Conservation (phyloP, 139 green algal genomes). For the Eudorina sp. region DNA sequence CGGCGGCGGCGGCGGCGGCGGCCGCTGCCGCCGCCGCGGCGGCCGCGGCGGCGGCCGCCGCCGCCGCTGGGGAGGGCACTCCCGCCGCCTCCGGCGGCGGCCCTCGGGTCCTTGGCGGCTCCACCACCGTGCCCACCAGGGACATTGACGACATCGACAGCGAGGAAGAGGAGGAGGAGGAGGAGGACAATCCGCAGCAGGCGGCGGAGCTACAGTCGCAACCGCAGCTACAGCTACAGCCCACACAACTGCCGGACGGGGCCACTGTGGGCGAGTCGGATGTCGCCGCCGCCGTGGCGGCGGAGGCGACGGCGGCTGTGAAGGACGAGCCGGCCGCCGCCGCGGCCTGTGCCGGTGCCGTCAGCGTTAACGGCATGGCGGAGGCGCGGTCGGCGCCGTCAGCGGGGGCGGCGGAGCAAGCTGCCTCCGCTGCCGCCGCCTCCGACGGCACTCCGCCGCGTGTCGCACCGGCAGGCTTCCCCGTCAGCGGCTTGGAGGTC, state of each 20-base stretch:
- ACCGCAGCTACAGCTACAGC: background rate
- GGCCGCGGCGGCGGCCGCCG: background rate
- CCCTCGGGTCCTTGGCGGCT: background rate
- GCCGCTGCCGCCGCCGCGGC: background rate
- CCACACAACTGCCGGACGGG: too few relatives aligned
- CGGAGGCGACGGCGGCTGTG: background rate
- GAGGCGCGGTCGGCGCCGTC: background rate
- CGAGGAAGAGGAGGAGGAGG: background rate
- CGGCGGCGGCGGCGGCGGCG: background rate
- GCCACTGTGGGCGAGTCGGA: too few relatives aligned
- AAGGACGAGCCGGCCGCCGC: background rate
- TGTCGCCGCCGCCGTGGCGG: constrained; percentile 10
- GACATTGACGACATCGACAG: constrained; percentile 27
- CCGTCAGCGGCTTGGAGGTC: background rate
- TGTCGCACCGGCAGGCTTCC: too few relatives aligned
- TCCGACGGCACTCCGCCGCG: background rate
- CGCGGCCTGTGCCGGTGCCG: too few relatives aligned
- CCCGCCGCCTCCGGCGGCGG: background rate
- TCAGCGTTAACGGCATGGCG: background rate
- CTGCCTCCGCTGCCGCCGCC: background rate
- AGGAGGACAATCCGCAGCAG: too few relatives aligned
- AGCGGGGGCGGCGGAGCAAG: background rate
- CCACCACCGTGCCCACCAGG: constrained; percentile 17
- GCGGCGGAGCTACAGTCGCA: background rate
- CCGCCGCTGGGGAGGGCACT: background rate